Evolutionary conservation across 495 filamentous ascomycete genomes (phyloP).

Genomic region (Pseudomonodictys pantanalensis): DNA sequence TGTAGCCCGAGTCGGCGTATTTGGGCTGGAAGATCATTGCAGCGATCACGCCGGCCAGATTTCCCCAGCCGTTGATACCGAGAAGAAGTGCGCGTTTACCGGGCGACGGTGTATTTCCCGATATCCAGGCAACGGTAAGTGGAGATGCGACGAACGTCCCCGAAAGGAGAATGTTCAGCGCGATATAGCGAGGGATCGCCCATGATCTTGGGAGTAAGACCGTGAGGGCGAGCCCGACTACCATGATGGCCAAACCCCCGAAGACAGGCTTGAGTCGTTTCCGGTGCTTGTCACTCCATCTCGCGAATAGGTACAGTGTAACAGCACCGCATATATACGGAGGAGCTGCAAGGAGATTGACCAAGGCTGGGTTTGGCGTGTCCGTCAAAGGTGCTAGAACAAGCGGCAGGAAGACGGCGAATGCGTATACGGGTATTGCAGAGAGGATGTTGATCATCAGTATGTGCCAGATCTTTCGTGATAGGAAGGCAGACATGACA

Average conservation of each 20-base stretch:
- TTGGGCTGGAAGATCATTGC: slow-evolving; percentile 48
- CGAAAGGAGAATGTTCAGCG: slow-evolving; percentile 53
- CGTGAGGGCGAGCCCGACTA: slow-evolving; percentile 47
- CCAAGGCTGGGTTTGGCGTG: slow-evolving; percentile 39
- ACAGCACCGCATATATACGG: slow-evolving; percentile 53
- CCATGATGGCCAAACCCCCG: slow-evolving; percentile 45
- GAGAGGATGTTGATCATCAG: slow-evolving; percentile 55
- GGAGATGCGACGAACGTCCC: slow-evolving; percentile 56
- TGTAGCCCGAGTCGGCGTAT: slow-evolving; percentile 40
- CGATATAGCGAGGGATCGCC: slow-evolving; percentile 45
- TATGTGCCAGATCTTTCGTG: slow-evolving; percentile 54
- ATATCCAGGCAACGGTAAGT: slow-evolving; percentile 57
- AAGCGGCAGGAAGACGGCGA: slow-evolving; percentile 56
- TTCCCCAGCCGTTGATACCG: slow-evolving; percentile 61
- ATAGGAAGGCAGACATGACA: slow-evolving; percentile 48
- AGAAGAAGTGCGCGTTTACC: slow-evolving; percentile 55
- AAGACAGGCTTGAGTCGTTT: slow-evolving; percentile 53
- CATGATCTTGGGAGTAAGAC: slow-evolving; percentile 40
- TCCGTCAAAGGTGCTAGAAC: slow-evolving; percentile 40
- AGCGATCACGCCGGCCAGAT: slow-evolving; percentile 54
- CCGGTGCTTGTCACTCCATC: slow-evolving; percentile 46
- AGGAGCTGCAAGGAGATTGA: slow-evolving; percentile 57
- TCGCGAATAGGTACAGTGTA: slow-evolving; percentile 49
- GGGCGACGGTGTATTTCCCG: slow-evolving; percentile 52
- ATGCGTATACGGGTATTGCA: slow-evolving; percentile 52